Percentiles rank a stretch among this genome's conserved stretches.
These are phyloP conservation scores for Nepenthes gracilis DNA, from an alignment of 148 eudicot genomes.

Conservation along the genomic window DNA sequence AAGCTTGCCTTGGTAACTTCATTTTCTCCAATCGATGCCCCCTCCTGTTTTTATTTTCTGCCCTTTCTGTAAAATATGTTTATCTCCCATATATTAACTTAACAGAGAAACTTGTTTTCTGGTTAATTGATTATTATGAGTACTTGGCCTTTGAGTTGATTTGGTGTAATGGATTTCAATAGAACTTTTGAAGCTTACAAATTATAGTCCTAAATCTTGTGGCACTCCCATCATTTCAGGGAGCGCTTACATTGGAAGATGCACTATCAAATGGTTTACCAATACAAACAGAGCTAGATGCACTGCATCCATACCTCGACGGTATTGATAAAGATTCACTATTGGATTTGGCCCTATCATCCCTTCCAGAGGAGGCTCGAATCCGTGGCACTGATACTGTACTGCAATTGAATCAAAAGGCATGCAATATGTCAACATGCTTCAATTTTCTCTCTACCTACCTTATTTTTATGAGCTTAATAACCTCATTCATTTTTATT, in stretches of 20 bases:
- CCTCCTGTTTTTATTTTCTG: background rate
- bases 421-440: slow-evolving; percentile 10
- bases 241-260: slow-evolving; percentile 90
- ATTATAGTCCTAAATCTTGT: background rate
- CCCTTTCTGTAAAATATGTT: background rate
- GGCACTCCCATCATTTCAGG: slow-evolving; percentile 25
- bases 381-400: slow-evolving; percentile 55
- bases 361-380: slow-evolving; percentile 82
- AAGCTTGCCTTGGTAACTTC: slow-evolving; percentile 79
- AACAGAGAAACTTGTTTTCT: no score
- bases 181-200: slow-evolving; percentile 1
- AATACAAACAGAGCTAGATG: slow-evolving; percentile 66
- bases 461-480: background rate
- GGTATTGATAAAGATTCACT: slow-evolving; percentile 64
- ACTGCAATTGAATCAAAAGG: slow-evolving; percentile 69
- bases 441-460: background rate
- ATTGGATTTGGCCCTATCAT: slow-evolving; percentile 61
- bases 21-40: background rate
- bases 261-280: slow-evolving; percentile 84
- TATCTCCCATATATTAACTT: background rate
- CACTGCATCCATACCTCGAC: slow-evolving; percentile 40
- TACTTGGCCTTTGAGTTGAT: background rate
- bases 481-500: background rate
- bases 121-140: background rate
- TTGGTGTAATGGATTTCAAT: background rate